phyloP scores from a whole-genome alignment of 78 protist genomes.

The Guillardia theta region DNA sequence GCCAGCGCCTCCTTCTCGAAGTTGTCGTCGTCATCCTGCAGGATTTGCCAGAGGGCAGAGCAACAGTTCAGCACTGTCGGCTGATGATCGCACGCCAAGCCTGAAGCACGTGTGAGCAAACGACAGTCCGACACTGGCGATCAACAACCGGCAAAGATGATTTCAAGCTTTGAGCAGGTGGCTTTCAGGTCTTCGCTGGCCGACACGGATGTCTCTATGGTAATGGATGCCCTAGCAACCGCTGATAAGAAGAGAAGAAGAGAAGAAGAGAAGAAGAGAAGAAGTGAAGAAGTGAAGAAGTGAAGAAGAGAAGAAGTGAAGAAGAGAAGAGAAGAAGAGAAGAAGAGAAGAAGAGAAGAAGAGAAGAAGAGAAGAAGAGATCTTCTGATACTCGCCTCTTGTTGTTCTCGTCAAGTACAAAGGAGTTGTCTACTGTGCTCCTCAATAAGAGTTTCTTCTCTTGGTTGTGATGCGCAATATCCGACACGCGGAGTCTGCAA shows the following conservation, averaged over 20 bases:
- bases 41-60: not conserved
- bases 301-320: no score
- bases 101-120: no score
- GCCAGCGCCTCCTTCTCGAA: not conserved
- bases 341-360: no score
- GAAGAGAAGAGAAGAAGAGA: no score
- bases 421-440: not conserved
- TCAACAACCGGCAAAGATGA: not conserved
- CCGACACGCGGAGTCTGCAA: not conserved
- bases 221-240: not conserved
- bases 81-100: not conserved
- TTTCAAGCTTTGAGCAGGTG: not conserved
- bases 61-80: not conserved
- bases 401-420: not conserved
- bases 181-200: not conserved
- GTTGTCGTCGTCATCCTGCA: not conserved
- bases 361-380: no score
- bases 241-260: no score
- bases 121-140: no score
- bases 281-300: no score
- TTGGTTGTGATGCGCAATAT: not conserved
- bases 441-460: not conserved
- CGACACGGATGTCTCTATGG: not conserved
- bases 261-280: no score
- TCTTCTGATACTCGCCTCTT: no score